Evolutionary conservation across 2,329 filamentous ascomycete genomes (phyloP), one percentile per base, ranked within the genome.

Genomic region (Amylocarpus encephaloides): DNA sequence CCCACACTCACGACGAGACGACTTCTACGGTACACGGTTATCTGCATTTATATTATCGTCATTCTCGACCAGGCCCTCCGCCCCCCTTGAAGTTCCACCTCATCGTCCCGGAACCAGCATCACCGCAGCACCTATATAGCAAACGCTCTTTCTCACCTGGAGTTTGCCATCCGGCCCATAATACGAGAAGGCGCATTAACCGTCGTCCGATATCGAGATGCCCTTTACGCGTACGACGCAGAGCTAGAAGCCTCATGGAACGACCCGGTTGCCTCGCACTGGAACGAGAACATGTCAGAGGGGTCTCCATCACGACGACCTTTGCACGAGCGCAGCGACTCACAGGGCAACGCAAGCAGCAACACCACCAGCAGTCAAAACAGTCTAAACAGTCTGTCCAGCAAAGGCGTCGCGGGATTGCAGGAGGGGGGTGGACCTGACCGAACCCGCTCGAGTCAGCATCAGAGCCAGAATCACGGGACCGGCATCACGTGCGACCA

Each of bases 261-360:
- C 33, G 16, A 33, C 16, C 19, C 29, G n/a, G 39, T 10, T 39
- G 19, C 16, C 44, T 16, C 7, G 15, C 12, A 18, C 26, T 29
- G 19, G 43, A 9, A 34, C 42, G 30, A 44, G 38, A 46, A 44
- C 18, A 52, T 49, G 50, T 43, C 43, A 40, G 44, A 48, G 32
- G 45, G 22, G 9, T 44, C 51, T 7, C 43, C 51, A 13, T 42
- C 53, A n/a, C 50, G 53, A 22, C 38, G 40, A n/a, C 50, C 50
- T 48, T 48, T 62, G 43, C 59, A 61, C 52, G 55, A 62, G 43
- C 55, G 59, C 22, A 62, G 51, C 42, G 52, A 56, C 18, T 62
- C 61, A 7, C 52, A 54, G 32, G 58, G 50, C 41, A 63, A 62
- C 46, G 51, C 53, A 26, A 42, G 57, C 56, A 49, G 53, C 56